A percentile compares a stretch with the other conserved stretches of the same genome.
Conservation (phyloP, 1,284 basidiomycete species). For the Apiotrichum mycotoxinovorans region DNA sequence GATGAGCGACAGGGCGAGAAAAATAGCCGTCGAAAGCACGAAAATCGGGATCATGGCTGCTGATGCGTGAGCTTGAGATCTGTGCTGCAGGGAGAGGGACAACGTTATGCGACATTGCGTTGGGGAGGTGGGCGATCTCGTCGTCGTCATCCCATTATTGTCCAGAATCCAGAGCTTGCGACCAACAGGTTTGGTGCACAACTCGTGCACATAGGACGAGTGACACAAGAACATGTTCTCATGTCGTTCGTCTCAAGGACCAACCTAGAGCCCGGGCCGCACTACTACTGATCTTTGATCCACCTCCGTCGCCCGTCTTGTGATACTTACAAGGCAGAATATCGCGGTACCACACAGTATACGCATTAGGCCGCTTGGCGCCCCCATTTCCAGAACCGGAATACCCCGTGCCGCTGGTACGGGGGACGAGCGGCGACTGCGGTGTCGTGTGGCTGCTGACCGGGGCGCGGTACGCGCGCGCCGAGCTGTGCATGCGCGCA, state of each 20-base stretch:
- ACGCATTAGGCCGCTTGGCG: slow-evolving; percentile 17
- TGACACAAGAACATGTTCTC: too few relatives aligned
- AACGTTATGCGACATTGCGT: too few relatives aligned
- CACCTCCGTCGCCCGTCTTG: too few relatives aligned
- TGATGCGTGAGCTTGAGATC: slow-evolving; percentile 4
- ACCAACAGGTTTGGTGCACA: too few relatives aligned
- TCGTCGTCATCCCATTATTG: too few relatives aligned
- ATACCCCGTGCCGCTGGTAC: neutral
- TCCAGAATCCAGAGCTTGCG: too few relatives aligned
- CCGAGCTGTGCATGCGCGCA: slow-evolving; percentile 1
- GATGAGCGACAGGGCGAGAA: slow-evolving; percentile 42
- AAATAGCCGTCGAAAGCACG: slow-evolving; percentile 45
- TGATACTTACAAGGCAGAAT: slow-evolving; percentile 40
- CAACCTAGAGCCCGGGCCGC: too few relatives aligned
- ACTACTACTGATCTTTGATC: too few relatives aligned
- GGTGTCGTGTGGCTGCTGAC: slow-evolving; percentile 6
- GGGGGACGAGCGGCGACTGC: slow-evolving; percentile 16
- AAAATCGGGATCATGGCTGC: slow-evolving; percentile 50
- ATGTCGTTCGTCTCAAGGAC: too few relatives aligned
- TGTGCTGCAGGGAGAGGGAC: neutral
- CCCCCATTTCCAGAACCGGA: neutral
- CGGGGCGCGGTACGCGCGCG: slow-evolving; percentile 1
- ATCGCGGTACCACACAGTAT: slow-evolving; percentile 45
- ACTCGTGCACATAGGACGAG: too few relatives aligned
- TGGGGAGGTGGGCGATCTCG: too few relatives aligned